Evolutionary conservation across 2,329 filamentous ascomycete genomes (phyloP), one percentile per base, ranked within the genome.

Genomic region (Penicillium sp.): DNA sequence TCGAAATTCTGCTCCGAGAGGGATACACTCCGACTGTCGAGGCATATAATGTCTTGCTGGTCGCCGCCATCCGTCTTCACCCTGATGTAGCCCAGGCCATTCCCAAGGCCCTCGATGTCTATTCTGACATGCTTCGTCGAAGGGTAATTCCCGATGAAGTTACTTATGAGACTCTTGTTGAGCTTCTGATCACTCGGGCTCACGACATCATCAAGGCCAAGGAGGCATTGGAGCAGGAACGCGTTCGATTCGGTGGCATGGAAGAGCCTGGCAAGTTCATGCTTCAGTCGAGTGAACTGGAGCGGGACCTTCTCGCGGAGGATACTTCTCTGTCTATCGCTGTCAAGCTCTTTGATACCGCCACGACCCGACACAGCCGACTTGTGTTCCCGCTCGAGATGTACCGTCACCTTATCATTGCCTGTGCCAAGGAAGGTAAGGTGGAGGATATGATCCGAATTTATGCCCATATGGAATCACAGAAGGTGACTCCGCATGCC

Each of bases 51-150:
- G 89, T 91, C 47, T 82, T 99, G 42, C 79, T 99, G 41, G 82
- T 87, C 66, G 90, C 94, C 6, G 91, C 91, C 14, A 90, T 97
- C 59, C 83, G 90, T 64, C 83, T 97, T 17, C 90, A 92, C 8
- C 80, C 82, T 25, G 87, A 90, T 72, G 89, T 87, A 73, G 88
- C 88, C 51, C 89, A 95, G 76, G 86, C 94, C 50, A 90, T 96
- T 14, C 88, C 91, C 59, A 96, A 96, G 78, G 91, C 91, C 5
- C 82, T 97, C 50, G 92, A 96, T 77, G 89, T 99, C 50, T 99
- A 97, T 73, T 88, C 91, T 16, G 92, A 97, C 71, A 97, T 99
- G 94, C 85, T 96, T 64, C 86, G 88, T 62, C 88, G 92, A 61
- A 88, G 88, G 64, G 87, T 97, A 25, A 78, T 83, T 19, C 92